Percentiles rank a stretch among this genome's conserved stretches.
These are phyloP conservation scores for Citrus glauca DNA, from an alignment of 345 rosid genomes.

Conservation along the genomic window DNA sequence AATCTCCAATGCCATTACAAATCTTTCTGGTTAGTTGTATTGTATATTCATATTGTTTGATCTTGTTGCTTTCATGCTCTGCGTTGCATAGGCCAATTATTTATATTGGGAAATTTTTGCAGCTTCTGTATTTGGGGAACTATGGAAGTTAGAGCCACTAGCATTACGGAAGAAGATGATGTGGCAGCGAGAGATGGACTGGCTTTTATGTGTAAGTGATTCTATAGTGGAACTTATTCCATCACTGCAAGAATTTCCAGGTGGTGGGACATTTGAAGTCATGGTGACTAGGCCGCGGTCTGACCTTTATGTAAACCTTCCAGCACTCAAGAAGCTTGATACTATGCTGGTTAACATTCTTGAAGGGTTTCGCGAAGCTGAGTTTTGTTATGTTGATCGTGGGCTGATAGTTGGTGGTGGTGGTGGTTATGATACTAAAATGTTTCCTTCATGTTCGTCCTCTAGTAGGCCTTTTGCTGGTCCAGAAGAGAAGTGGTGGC, in stretches of 20 bases:
- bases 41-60: not conserved
- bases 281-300: constrained; percentile 48
- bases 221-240: constrained; percentile 48
- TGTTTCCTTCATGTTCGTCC: constrained; percentile 14
- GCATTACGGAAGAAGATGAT: constrained; percentile 28
- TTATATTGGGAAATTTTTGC: not conserved
- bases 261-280: constrained; percentile 29
- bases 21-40: constrained; percentile 28
- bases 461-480: constrained; percentile 33
- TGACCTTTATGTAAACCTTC: constrained; percentile 50
- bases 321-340: constrained; percentile 57
- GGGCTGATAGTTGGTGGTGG: constrained; percentile 35
- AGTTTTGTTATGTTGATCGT: constrained; percentile 50
- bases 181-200: constrained; percentile 49
- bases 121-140: constrained; percentile 45
- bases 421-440: constrained; percentile 9
- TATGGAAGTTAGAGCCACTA: constrained; percentile 45
- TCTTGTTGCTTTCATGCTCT: not conserved
- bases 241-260: constrained; percentile 37
- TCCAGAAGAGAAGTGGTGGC: constrained; percentile 69
- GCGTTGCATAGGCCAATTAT: not conserved
- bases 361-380: constrained; percentile 40
- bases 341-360: constrained; percentile 49
- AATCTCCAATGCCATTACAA: constrained; percentile 39
- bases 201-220: constrained; percentile 43